These are phyloP conservation scores for Pythium myriotylum DNA, from an alignment of 352 stramenopile species.

Conservation along the genomic window DNA sequence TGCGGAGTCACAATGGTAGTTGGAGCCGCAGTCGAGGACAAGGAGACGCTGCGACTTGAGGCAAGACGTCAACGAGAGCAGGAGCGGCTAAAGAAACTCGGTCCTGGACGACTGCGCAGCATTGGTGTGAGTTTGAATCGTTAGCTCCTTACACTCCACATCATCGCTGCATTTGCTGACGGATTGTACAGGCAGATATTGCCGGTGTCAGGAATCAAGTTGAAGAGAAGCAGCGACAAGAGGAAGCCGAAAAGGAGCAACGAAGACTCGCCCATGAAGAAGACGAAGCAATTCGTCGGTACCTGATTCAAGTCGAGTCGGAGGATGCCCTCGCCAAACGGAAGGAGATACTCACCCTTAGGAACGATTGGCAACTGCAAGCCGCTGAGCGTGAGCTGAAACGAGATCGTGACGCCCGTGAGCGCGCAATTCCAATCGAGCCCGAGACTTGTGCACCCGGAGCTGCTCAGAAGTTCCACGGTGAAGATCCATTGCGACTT, in stretches of 20 bases:
- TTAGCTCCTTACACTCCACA: no score
- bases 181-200: conserved; percentile 57
- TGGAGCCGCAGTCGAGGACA: conserved; percentile 31
- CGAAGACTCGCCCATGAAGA: conserved; percentile 57
- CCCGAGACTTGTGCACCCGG: conserved; percentile 52
- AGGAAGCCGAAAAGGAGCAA: conserved; percentile 41
- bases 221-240: conserved; percentile 61
- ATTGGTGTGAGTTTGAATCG: conserved; percentile 61
- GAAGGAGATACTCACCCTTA: conserved; percentile 63
- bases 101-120: conserved; percentile 57
- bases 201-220: conserved; percentile 75
- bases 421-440: conserved; percentile 47
- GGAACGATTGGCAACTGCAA: conserved; percentile 70
- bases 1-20: conserved; percentile 9
- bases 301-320: conserved; percentile 78
- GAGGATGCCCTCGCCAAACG: conserved; percentile 64
- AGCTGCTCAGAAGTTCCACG: conserved; percentile 71
- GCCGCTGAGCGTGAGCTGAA: conserved; percentile 29
- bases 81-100: conserved; percentile 70
- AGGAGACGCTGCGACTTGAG: conserved; percentile 57
- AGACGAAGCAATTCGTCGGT: conserved; percentile 65
- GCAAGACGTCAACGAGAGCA: conserved; percentile 63
- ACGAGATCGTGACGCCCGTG: conserved; percentile 33
- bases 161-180: neutral
- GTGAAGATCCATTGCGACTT: conserved; percentile 57